These are phyloP conservation scores for Stachybotrys echinatus DNA, from an alignment of 2,329 filamentous ascomycete genomes.

Conservation along the genomic window DNA sequence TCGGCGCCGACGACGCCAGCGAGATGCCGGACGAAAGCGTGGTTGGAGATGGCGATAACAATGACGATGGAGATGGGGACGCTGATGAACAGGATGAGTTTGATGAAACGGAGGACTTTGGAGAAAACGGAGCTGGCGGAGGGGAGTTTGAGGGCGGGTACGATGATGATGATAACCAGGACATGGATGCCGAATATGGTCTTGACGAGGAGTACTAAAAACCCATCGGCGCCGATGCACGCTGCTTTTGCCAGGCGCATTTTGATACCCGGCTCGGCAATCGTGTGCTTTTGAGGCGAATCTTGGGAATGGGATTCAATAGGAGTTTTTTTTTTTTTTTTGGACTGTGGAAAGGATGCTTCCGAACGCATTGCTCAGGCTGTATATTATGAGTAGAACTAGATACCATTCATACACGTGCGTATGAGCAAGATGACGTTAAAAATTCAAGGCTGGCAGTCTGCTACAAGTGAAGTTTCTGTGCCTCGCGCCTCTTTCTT, in stretches of 20 bases:
- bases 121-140: constrained; percentile 24
- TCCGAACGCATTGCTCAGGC: no score
- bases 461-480: no score
- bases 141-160: constrained; percentile 23
- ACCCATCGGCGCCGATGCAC: background rate
- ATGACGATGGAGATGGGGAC: constrained; percentile 17
- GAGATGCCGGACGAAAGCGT: constrained; percentile 30
- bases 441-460: no score
- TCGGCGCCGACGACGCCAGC: constrained; percentile 27
- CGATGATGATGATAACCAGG: constrained; percentile 31
- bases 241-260: background rate
- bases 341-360: no score
- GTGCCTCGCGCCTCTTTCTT: no score
- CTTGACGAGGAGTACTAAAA: constrained; percentile 12
- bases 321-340: no score
- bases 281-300: background rate
- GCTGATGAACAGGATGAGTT: constrained; percentile 25
- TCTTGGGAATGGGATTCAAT: no score
- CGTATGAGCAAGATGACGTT: no score
- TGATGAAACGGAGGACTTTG: constrained; percentile 29
- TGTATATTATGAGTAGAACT: no score
- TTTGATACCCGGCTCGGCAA: background rate
- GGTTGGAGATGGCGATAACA: constrained; percentile 27
- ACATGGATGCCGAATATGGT: constrained; percentile 31
- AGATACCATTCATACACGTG: no score